Base-by-base conservation (phyloP, 139 green algal species). In the Chlorella sp. region DNA sequence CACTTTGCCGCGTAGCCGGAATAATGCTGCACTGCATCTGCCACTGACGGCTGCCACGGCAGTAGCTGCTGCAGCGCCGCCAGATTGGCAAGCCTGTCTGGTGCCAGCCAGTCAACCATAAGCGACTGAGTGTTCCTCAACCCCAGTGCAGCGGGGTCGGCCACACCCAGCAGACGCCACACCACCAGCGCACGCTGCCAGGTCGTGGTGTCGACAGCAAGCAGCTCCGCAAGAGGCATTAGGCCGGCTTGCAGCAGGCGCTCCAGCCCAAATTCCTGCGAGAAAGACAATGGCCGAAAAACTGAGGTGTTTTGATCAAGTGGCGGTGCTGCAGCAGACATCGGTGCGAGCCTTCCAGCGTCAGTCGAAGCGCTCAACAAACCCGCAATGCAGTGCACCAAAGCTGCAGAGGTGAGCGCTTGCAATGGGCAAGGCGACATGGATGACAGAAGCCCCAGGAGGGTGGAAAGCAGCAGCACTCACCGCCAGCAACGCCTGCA, bases 221-320 rank as follows among this genome's bases (percentile, higher is more conserved):
- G 73, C 73, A 80, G 30, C 5, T 44, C 14, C 1, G 46, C 46
- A 54, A 54, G 46, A 54, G 46, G 11, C 46, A 19, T 11, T 54
- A 11, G 46, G 46, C 26, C 5, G 7, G 2, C 14, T 32, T 64
- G 34, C 46, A 54, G 11, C 46, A 54, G 46, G 46, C 46, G 46
- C 8, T 54, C 46, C 46, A 19, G 46, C 46, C 76, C 76, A 70
- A 81, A 81, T 20, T 48, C 76, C 76, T 81, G 76, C 76, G 11
- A 54, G 46, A 51, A 11, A 19, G 20, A 7, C 51, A 68, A 16
- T 13, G 34, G 9, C 68, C 14, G 9, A 70, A 6, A 9, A 40
- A 36, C 36, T 1, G 11, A 0, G 36, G 41, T 4, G 4, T 8
- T 40, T 16, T 1, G 17, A 48, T 14, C 4, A 0, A 32, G 7